These are phyloP conservation scores for Collybiopsis luxurians DNA, from an alignment of 768 basidiomycete genomes.

Conservation along the genomic window DNA sequence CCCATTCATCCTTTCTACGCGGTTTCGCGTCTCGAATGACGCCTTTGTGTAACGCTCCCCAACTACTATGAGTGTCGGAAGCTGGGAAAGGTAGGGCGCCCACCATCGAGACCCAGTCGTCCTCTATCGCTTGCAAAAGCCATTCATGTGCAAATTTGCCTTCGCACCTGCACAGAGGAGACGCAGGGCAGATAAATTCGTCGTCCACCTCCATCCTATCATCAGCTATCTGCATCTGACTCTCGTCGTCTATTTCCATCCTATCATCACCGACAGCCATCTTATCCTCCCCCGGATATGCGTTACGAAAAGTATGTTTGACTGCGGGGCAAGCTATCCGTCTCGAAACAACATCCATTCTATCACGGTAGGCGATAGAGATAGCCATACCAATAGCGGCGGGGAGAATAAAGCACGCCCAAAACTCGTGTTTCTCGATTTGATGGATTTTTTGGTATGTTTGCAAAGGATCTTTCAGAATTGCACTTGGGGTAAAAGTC, in stretches of 20 bases:
- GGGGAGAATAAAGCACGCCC: constrained; percentile 67
- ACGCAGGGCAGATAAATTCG: neutral
- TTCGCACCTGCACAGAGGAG: neutral
- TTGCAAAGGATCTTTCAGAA: constrained; percentile 50
- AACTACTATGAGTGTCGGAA: neutral
- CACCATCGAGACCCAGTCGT: constrained; percentile 53
- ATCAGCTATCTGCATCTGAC: too few relatives aligned
- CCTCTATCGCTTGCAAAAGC: constrained; percentile 48
- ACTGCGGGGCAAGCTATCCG: too few relatives aligned
- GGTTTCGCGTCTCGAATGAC: neutral
- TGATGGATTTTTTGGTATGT: constrained; percentile 46
- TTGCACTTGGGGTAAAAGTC: constrained; percentile 66
- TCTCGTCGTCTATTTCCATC: too few relatives aligned
- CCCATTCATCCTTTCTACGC: neutral
- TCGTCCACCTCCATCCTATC: neutral
- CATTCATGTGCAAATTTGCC: constrained; percentile 34
- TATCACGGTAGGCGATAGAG: too few relatives aligned
- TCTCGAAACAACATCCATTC: too few relatives aligned
- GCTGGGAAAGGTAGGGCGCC: constrained; percentile 42
- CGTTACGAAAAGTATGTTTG: too few relatives aligned
- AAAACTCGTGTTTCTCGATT: constrained; percentile 58
- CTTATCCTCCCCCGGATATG: too few relatives aligned
- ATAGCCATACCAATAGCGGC: constrained; percentile 57
- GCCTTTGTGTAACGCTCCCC: neutral
- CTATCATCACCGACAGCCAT: too few relatives aligned